Evolutionary conservation across 306 rosid genomes (phyloP).

Genomic region (Hylodesmum podocarpum): DNA sequence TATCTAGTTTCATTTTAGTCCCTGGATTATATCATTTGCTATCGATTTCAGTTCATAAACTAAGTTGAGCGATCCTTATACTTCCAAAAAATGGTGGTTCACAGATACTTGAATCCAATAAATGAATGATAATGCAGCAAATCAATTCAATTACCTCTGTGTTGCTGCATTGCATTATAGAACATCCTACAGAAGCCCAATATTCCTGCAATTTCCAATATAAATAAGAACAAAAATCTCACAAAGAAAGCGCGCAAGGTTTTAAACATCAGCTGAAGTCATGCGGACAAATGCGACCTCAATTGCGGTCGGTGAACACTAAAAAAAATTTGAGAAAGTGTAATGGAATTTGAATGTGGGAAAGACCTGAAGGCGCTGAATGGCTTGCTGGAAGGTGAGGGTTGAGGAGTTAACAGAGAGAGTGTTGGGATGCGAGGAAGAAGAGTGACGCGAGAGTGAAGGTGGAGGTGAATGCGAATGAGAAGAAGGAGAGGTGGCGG

Average conservation of each 20-base stretch:
- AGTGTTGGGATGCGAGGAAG: conserved; percentile 24
- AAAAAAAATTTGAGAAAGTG: no score
- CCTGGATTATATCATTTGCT: no score
- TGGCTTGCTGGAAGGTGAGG: conserved; percentile 89
- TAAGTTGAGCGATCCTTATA: no score
- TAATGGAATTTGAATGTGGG: neutral
- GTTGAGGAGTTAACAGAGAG: conserved; percentile 37
- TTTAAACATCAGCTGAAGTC: no score
- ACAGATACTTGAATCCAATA: neutral
- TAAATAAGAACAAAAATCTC: neutral
- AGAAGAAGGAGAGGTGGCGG: conserved; percentile 37
- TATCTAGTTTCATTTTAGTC: no score
- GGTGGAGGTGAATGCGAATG: neutral
- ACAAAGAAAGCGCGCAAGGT: no score
- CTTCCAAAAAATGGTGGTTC: no score
- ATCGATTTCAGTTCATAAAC: no score
- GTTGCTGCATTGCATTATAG: conserved; percentile 98
- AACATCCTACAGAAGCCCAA: conserved; percentile 99
- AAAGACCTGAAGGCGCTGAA: conserved; percentile 92
- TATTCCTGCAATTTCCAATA: conserved; percentile 62
- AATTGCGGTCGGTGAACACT: no score
- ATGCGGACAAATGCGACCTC: no score
- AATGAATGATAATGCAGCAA: neutral
- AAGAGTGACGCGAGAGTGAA: conserved; percentile 27
- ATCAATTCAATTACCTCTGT: conserved; percentile 63